phyloP scores from a whole-genome alignment of 257 asterid genomes.

The Gentiana dahurica region DNA sequence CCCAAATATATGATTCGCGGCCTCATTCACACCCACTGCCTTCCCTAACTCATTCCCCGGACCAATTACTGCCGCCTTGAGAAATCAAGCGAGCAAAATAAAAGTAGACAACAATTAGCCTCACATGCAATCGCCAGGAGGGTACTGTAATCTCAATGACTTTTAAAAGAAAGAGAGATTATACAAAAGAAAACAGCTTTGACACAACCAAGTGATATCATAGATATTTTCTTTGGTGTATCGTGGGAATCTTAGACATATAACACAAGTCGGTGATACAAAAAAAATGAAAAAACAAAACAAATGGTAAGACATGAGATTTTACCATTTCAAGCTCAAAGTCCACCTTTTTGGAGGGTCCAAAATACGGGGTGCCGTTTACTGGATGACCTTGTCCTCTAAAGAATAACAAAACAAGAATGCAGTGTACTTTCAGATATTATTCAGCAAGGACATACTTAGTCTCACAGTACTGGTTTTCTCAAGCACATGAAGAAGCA shows the following conservation, averaged over 20 bases:
- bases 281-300: slow-evolving; percentile 1
- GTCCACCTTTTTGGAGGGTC: slow-evolving; percentile 94
- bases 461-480: too few relatives aligned
- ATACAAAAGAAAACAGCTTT: too few relatives aligned
- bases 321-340: slow-evolving; percentile 97
- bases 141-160: too few relatives aligned
- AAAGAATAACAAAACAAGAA: slow-evolving; percentile 6
- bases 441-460: too few relatives aligned
- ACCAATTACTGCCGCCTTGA: slow-evolving; percentile 92
- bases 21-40: slow-evolving; percentile 56
- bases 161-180: too few relatives aligned
- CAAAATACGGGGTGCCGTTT: slow-evolving; percentile 64
- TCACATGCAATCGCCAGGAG: not conserved
- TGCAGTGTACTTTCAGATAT: not conserved
- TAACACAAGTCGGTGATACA: not conserved
- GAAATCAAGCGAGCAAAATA: slow-evolving; percentile 1
- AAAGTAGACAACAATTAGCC: not conserved
- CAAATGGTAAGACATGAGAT: not conserved
- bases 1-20: slow-evolving; percentile 90
- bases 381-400: slow-evolving; percentile 91
- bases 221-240: too few relatives aligned
- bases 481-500: too few relatives aligned
- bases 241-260: not conserved
- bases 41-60: slow-evolving; percentile 81
- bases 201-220: too few relatives aligned